Base-by-base conservation (phyloP, 495 filamentous ascomycete genomes). In the Astrothelium subdiscretum region DNA sequence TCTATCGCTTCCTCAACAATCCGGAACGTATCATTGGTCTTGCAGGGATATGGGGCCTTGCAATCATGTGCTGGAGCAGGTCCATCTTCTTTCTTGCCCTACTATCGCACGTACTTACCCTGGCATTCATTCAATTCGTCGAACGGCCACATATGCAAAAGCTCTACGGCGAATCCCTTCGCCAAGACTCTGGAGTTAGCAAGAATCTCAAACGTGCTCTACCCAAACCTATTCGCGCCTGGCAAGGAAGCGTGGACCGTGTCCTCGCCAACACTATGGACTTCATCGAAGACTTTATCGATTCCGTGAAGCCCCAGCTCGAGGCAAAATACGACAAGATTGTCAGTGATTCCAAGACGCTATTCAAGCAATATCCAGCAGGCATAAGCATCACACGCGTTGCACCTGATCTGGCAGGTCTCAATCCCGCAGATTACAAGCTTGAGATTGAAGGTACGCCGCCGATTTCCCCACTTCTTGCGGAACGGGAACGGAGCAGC, bases 141-240 rank as follows among this genome's bases (percentile, higher is more conserved):
- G 94, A 98, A 72, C 86, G 91, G 48, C 94, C 94, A 29, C 94
- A 98, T 74, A 98, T 98, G 94, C 91, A 96, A 74, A 97, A 96
- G 76, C 80, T 97, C 27, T 98, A 98, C 69, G 94, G 94, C 43
- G 80, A 82, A 62, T 86, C 83, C 69, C 77, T 98, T 29, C 87
- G 95, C 66, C 79, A 85, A 66, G 89, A 95, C 74, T 91, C 92
- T 12, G 95, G 94, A 66, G 79, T 98, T 29, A 90, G 91, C 42
- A 92, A 89, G 74, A 97, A 88, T 70, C 79, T 98, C 65, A 88
- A 89, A 70, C 85, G 88, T 62, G 89, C 90, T 3, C 76, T 98
- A n/a, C 94, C 94, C 2, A 84, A 86, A n/a, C 87, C 90, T 6
- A 74, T 90, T 18, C 75, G 79, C 58, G 79, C 87, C 66, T 88